phyloP scores from a whole-genome alignment of 306 rosid species.

The Inga laurina region DNA sequence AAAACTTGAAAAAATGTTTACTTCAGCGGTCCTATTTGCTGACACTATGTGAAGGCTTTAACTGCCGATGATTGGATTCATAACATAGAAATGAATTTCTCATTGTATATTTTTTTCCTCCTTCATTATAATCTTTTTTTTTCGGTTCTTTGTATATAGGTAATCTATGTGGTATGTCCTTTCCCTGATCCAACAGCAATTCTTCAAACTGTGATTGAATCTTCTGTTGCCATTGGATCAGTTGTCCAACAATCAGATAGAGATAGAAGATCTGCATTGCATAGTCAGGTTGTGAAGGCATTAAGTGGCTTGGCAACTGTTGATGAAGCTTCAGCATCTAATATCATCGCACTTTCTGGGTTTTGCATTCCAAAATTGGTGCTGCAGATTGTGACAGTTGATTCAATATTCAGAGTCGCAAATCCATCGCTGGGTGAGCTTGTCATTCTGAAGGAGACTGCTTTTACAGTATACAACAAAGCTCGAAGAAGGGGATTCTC shows the following conservation, averaged over 20 bases:
- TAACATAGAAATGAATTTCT: slow-evolving; percentile 12
- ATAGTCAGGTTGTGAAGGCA: slow-evolving; percentile 89
- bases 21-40: background rate
- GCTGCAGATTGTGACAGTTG: slow-evolving; percentile 93
- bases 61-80: slow-evolving; percentile 8
- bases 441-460: slow-evolving; percentile 84
- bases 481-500: slow-evolving; percentile 91
- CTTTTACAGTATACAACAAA: slow-evolving; percentile 90
- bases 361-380: slow-evolving; percentile 85
- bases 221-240: slow-evolving; percentile 91
- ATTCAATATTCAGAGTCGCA: slow-evolving; percentile 91
- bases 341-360: slow-evolving; percentile 81
- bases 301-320: slow-evolving; percentile 92
- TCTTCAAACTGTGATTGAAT: slow-evolving; percentile 85
- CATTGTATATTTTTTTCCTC: background rate
- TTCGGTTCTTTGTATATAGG: slow-evolving; percentile 47
- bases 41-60: slow-evolving; percentile 3
- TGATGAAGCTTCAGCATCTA: slow-evolving; percentile 90
- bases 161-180: slow-evolving; percentile 95
- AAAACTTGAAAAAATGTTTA: background rate
- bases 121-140: slow-evolving; percentile 22
- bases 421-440: slow-evolving; percentile 89
- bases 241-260: slow-evolving; percentile 82
- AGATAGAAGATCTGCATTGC: slow-evolving; percentile 81
- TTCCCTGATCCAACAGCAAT: slow-evolving; percentile 95